Evolutionary conservation across 768 basidiomycete genomes (phyloP).

Genomic region (Auricularia cornea): DNA sequence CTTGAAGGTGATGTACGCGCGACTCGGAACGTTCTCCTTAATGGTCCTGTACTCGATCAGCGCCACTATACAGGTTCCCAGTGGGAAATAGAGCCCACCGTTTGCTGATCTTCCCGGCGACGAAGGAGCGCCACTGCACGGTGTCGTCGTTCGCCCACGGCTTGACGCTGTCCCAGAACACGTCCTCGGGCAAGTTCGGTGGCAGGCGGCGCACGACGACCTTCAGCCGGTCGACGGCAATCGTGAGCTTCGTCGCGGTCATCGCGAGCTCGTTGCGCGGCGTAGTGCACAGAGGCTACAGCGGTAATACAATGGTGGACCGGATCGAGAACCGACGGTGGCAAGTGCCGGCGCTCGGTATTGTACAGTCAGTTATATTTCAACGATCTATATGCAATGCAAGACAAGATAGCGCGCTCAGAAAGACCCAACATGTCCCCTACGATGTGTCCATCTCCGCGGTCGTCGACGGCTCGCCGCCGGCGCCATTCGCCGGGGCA

Average conservation of each 20-base stretch:
- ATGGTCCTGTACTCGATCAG: slow-evolving; percentile 41
- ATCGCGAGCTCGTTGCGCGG: background rate
- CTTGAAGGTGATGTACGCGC: slow-evolving; percentile 90
- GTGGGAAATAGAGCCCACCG: slow-evolving; percentile 36
- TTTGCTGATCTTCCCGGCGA: slow-evolving; percentile 60
- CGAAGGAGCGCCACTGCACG: slow-evolving; percentile 55
- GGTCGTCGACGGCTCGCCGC: no score
- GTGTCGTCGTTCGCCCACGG: slow-evolving; percentile 77
- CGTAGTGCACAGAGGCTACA: no score
- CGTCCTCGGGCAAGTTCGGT: slow-evolving; percentile 80
- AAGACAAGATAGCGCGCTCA: background rate
- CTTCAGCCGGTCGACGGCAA: slow-evolving; percentile 41
- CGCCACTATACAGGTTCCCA: background rate
- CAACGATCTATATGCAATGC: background rate
- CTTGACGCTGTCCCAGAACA: slow-evolving; percentile 91
- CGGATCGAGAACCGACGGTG: no score
- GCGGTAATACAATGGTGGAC: no score
- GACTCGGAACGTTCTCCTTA: slow-evolving; percentile 78
- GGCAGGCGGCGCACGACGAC: slow-evolving; percentile 81
- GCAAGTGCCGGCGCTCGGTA: no score
- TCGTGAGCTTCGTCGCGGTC: background rate
- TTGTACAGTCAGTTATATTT: no score
- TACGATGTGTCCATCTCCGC: no score
- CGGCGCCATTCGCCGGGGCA: no score
- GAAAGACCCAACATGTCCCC: background rate